phyloP scores from a whole-genome alignment of 192 early-diverging fungal genomes.

The Backusella parvicylindrica region DNA sequence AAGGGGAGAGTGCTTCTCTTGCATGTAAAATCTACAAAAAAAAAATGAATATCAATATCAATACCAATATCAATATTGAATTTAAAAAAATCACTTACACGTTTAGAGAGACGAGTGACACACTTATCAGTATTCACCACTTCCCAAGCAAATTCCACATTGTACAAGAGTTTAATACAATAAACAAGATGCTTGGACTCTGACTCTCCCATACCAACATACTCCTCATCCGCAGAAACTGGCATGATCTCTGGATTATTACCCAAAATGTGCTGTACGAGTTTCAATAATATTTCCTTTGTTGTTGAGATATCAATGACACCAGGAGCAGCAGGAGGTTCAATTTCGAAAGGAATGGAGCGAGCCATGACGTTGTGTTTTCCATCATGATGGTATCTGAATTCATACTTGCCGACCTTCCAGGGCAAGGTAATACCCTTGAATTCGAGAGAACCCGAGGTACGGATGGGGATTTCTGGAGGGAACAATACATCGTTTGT shows the following conservation, averaged over 20 bases:
- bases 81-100: constrained; percentile 34
- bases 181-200: constrained; percentile 75
- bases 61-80: background rate
- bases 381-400: constrained; percentile 87
- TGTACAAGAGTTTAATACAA: constrained; percentile 77
- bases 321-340: constrained; percentile 17
- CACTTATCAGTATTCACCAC: constrained; percentile 53
- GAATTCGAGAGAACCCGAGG: constrained; percentile 61
- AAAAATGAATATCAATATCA: background rate
- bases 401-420: constrained; percentile 85
- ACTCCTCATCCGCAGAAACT: constrained; percentile 43
- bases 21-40: constrained; percentile 20
- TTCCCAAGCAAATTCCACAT: constrained; percentile 86
- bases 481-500: background rate
- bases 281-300: constrained; percentile 33
- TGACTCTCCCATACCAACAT: constrained; percentile 52
- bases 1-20: constrained; percentile 20
- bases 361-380: constrained; percentile 78
- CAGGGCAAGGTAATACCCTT: constrained; percentile 72
- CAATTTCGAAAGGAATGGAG: constrained; percentile 79
- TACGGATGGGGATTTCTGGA: constrained; percentile 15
- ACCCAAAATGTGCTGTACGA: constrained; percentile 45
- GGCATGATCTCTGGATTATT: constrained; percentile 45
- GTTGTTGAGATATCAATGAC: constrained; percentile 31
- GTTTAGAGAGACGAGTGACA: constrained; percentile 45